Evolutionary conservation across 1,284 basidiomycete genomes (phyloP).

Genomic region (Puccinia coronata): DNA sequence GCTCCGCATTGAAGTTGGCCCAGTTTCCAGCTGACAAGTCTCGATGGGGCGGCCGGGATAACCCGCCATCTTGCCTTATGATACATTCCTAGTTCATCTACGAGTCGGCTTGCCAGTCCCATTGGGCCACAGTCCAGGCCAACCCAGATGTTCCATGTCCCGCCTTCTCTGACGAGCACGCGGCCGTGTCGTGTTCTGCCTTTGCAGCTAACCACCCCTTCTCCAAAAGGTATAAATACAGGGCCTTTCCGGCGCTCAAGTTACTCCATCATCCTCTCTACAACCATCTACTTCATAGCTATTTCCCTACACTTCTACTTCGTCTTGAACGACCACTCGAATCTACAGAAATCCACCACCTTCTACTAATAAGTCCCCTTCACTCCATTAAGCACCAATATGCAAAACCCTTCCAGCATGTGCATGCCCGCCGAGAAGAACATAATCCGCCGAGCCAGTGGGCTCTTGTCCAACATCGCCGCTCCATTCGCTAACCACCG

Average conservation of each 20-base stretch:
- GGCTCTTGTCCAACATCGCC: slow-evolving; percentile 19
- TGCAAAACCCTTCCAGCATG: slow-evolving; percentile 17
- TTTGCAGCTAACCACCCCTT: neutral
- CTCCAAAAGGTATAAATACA: slow-evolving; percentile 9
- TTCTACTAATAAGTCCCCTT: neutral
- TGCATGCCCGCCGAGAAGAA: slow-evolving; percentile 4
- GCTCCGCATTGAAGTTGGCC: neutral
- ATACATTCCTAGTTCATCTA: neutral
- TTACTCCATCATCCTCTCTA: neutral
- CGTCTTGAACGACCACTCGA: neutral
- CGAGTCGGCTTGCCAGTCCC: slow-evolving; percentile 9
- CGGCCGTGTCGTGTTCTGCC: neutral
- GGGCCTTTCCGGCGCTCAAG: neutral
- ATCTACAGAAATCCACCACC: neutral
- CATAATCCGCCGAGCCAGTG: slow-evolving; percentile 18
- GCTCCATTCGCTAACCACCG: slow-evolving; percentile 22
- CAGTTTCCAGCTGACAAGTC: neutral
- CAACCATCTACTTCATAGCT: neutral
- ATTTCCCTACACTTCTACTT: neutral
- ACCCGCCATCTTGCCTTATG: slow-evolving; percentile 13
- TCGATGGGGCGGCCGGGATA: neutral
- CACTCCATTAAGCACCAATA: neutral
- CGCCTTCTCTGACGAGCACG: neutral
- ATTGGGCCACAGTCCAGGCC: neutral
- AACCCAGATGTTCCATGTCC: neutral